Base-by-base conservation (phyloP, 2,329 filamentous ascomycete genomes). In the Chrysoporthe cubensis region DNA sequence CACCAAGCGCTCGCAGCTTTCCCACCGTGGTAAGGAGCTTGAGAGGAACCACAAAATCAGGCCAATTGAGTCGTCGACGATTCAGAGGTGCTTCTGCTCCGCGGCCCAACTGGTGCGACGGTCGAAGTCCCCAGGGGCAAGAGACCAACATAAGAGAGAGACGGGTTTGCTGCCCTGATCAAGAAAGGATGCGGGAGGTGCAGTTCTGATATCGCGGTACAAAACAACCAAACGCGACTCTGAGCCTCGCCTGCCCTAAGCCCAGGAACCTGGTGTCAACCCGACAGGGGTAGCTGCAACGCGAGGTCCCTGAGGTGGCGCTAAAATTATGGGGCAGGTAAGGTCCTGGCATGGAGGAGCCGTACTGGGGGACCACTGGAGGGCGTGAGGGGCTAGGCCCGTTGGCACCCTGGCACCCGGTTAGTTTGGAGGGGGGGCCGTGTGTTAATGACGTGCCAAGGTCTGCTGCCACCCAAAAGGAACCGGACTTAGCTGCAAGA, bases 401-500 rank as follows among this genome's bases (percentile, higher is more conserved):
- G 26, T 26, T 26, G 26, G 26, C 26, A 26, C 37, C n/a, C 37
- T 60, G 40, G 43, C 44, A 50, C 21, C 46, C 21, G n/a, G 56
- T 34, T 32, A 34, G 16, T 44, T 61, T 14, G 46, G 56, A 14
- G 18, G n/a, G 11, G 57, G 18, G 37, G 13, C 16, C 11, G 57
- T 60, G 26, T 44, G 21, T 43, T 40, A 57, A 26, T 43, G 50
- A 57, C 40, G 40, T 46, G 40, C 50, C 37, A 54, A 26, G 57
- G 32, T 43, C 43, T 21, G n/a, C 50, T 18, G n/a, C 50, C 32
- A 43, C 34, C 34, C n/a, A 37, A 9, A 44, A 4, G n/a, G 8
- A 9, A 67, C 69, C 67, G 71, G 69, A 56, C 71, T 72, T 69
- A 66, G 71, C 64, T 65, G 46, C 32, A 54, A 32, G 50, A 62